Evolutionary conservation across 495 filamentous ascomycete species (phyloP), one percentile per base, ranked within the genome.

Genomic region (Talaromyces borbonicus): DNA sequence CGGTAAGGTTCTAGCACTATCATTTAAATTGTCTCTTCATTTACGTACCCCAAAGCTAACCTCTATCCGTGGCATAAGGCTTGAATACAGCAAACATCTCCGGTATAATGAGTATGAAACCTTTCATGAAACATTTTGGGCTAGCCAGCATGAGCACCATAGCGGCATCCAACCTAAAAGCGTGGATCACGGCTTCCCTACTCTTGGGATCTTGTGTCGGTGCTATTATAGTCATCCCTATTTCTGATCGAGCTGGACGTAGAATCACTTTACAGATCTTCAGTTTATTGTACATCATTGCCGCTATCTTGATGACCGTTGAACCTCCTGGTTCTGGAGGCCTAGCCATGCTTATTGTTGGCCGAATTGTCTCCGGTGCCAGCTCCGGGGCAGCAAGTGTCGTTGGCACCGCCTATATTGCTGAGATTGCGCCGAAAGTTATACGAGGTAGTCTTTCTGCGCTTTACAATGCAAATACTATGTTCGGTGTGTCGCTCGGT

Each of bases 361-460:
- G 87, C 5, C 68, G 88, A 16, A 68, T 88, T 24, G 55, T 93
- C 9, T 78, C 80, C 5, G 87, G 87, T 5, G 44, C 88, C 0
- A 86, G 80, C 11, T 82, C 86, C 8, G 87, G 87, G 1, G 76
- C 82, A 3, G 75, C 83, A 4, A 80, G 85, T 12, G 85, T 90
- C 15, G 79, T 84, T 6, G 84, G 87, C 74, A 82, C 52, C 75
- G 87, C 63, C 74, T 85, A 60, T 38, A 57, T 60, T 53, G 83
- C 83, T 5, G 58, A 60, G 36, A 43, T 57, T 23, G 63, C 66
- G 4, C 75, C 73, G 8, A 68, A 67, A 0, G 75, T 78, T 50
- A 65, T 78, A 32, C 68, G 75, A 16, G 85, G 84, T 29, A 80
- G 80, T 27, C 67, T 90, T 25, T 81, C 86, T 14, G 81, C 79